Evolutionary conservation across 257 asterid species (phyloP).

Genomic region (Solanum pennellii): DNA sequence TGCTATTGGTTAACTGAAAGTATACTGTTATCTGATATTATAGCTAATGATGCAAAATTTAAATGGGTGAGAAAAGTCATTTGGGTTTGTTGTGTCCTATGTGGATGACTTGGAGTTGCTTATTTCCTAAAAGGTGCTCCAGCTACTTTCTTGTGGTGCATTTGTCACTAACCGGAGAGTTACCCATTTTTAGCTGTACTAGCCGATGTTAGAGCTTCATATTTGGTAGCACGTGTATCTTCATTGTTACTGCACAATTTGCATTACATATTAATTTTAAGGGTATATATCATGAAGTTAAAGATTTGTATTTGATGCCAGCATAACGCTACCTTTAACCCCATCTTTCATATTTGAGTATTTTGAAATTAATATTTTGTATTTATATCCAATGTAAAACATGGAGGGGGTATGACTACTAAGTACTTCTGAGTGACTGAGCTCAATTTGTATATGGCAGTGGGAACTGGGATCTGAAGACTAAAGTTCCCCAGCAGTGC

Average conservation of each 20-base stretch:
- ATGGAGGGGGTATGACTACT: too few relatives aligned
- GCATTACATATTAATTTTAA: neutral
- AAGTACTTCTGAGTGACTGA: neutral
- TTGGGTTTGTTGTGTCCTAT: neutral
- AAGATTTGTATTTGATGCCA: neutral
- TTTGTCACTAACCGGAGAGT: neutral
- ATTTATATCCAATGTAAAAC: neutral
- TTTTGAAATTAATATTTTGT: neutral
- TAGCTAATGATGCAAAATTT: neutral
- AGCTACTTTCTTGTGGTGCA: neutral
- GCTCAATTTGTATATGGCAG: conserved; percentile 21
- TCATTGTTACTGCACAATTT: neutral
- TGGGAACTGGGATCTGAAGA: conserved; percentile 97
- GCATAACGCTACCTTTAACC: neutral
- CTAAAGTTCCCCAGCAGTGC: conserved; percentile 88
- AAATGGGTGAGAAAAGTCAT: neutral
- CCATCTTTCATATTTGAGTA: neutral
- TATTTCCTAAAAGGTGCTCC: neutral
- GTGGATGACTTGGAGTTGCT: neutral
- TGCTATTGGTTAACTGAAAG: neutral
- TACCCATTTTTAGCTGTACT: neutral
- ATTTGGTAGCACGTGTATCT: neutral
- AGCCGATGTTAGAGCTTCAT: neutral
- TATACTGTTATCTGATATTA: neutral
- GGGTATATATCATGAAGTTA: neutral